A percentile compares a stretch with the other conserved stretches of the same genome.
Conservation (phyloP, 2,329 filamentous ascomycete species). For the Aspergillus flavus region DNA sequence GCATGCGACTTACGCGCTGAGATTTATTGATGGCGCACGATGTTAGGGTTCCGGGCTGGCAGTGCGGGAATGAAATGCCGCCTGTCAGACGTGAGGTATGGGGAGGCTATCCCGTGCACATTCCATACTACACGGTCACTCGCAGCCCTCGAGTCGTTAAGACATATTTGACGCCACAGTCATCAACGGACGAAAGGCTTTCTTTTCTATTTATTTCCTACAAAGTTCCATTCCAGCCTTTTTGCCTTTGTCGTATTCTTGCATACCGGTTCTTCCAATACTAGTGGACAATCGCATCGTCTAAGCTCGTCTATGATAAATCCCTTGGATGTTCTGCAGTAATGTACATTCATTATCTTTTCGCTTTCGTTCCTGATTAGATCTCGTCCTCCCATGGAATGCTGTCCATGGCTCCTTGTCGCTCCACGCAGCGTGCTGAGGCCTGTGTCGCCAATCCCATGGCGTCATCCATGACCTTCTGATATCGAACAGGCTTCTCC, state of each 20-base stretch:
- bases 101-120: not conserved
- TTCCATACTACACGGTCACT: constrained; percentile 6
- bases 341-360: not conserved
- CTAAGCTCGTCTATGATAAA: not conserved
- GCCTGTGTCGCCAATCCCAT: constrained; percentile 47
- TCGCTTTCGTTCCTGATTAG: constrained; percentile 15
- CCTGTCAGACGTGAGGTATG: not conserved
- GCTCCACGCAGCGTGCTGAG: constrained; percentile 49
- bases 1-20: not conserved
- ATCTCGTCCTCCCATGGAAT: constrained; percentile 53
- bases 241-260: not conserved
- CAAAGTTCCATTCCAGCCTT: not conserved
- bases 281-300: not conserved
- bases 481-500: constrained; percentile 41
- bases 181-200: not conserved
- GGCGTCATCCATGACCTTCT: constrained; percentile 49
- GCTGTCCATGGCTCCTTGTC: constrained; percentile 50
- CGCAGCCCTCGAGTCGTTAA: not conserved
- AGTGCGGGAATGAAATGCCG: not conserved
- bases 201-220: not conserved
- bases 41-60: not conserved
- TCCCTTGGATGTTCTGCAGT: not conserved
- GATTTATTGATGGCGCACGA: not conserved
- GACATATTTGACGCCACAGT: constrained; percentile 8
- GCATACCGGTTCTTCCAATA: not conserved